Evolutionary conservation across 2,329 filamentous ascomycete species (phyloP).

Genomic region (Fusarium pseudocircinatum): DNA sequence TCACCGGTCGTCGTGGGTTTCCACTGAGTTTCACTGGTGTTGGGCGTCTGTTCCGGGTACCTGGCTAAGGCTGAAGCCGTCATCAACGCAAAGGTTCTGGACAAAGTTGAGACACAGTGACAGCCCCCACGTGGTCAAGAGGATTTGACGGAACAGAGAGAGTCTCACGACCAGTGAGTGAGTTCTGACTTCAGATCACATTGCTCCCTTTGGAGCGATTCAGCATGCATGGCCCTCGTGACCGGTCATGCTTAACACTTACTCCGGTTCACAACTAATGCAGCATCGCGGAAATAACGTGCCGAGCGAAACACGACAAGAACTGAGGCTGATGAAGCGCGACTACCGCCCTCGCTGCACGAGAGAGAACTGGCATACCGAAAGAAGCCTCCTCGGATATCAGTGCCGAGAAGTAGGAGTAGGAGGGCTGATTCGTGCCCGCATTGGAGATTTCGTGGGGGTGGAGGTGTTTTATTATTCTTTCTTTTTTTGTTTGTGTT

Average conservation of each 20-base stretch:
- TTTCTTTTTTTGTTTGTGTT: background rate
- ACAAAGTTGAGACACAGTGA: background rate
- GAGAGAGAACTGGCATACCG: slow-evolving; percentile 13
- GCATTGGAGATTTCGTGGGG: slow-evolving; percentile 24
- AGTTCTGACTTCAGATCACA: background rate
- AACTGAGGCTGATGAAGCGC: slow-evolving; percentile 22
- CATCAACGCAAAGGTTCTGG: background rate
- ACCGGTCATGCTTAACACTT: background rate
- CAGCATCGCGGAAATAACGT: slow-evolving; percentile 29
- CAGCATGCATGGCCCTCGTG: background rate
- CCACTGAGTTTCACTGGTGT: background rate
- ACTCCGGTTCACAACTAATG: slow-evolving; percentile 1
- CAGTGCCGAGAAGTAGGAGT: slow-evolving; percentile 22
- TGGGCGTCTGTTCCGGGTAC: background rate
- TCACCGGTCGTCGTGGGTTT: background rate
- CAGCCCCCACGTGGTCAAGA: background rate
- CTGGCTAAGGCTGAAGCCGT: background rate
- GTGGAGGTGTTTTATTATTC: background rate
- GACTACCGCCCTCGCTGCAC: background rate
- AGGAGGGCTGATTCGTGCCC: slow-evolving; percentile 33
- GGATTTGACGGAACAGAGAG: background rate
- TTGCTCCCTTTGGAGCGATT: background rate
- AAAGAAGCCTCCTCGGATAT: slow-evolving; percentile 18
- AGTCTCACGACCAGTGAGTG: background rate
- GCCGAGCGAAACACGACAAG: slow-evolving; percentile 19